Conservation (phyloP, 768 basidiomycete genomes). For the Lactarius hatsudake region DNA sequence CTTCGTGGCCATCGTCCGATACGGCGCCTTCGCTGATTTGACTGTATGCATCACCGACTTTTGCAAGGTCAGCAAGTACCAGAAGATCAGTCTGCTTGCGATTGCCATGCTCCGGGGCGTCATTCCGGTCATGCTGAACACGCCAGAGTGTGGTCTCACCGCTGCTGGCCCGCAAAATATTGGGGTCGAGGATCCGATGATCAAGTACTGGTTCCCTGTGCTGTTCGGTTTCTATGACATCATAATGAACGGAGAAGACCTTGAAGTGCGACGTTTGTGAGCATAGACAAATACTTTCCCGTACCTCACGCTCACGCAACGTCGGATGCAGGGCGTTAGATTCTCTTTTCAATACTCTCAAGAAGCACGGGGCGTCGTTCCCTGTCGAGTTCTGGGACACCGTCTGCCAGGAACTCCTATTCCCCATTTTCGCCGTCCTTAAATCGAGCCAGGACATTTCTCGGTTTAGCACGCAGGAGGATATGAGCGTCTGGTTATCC, state of each 20-base stretch:
- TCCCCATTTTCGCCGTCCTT: slow-evolving; percentile 96
- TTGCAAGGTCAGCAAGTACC: slow-evolving; percentile 98
- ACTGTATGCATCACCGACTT: slow-evolving; percentile 98
- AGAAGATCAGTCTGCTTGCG: slow-evolving; percentile 94
- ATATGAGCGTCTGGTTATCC: slow-evolving; percentile 99
- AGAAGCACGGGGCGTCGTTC: slow-evolving; percentile 82
- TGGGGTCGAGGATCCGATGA: slow-evolving; percentile 78
- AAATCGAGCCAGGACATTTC: slow-evolving; percentile 91
- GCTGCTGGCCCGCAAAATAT: slow-evolving; percentile 36
- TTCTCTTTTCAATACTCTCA: slow-evolving; percentile 91
- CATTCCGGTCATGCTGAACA: slow-evolving; percentile 87
- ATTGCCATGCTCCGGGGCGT: slow-evolving; percentile 95
- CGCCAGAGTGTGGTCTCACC: slow-evolving; percentile 62
- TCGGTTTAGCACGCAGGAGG: slow-evolving; percentile 93
- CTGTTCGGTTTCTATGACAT: slow-evolving; percentile 99
- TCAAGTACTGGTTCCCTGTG: slow-evolving; percentile 95
- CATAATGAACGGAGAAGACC: slow-evolving; percentile 98
- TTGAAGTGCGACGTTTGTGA: slow-evolving; percentile 95
- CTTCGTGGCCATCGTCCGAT: slow-evolving; percentile 84
- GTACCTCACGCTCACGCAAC: slow-evolving; percentile 1
- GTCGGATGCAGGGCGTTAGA: slow-evolving; percentile 77
- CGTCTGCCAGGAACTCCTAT: slow-evolving; percentile 93
- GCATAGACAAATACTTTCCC: slow-evolving; percentile 34
- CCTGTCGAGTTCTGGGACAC: slow-evolving; percentile 96
- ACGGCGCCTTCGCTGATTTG: slow-evolving; percentile 94